phyloP scores from a whole-genome alignment of 495 filamentous ascomycete genomes.

The Pseudevernia furfuracea region DNA sequence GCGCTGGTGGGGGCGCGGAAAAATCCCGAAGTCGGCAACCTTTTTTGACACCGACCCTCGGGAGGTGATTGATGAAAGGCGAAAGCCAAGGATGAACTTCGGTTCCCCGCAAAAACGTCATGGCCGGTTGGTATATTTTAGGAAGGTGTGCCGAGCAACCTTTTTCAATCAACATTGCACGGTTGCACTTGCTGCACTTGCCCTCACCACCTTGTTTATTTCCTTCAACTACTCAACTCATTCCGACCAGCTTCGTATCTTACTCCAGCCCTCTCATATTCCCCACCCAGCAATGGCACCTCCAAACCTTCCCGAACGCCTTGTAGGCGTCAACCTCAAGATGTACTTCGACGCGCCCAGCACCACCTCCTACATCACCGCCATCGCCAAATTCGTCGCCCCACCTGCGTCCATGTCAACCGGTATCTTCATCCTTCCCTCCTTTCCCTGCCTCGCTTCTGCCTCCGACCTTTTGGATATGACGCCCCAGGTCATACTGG shows the following conservation, averaged over 20 bases:
- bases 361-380: conserved; percentile 54
- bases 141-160: neutral
- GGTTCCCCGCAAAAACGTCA: neutral
- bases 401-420: conserved; percentile 31
- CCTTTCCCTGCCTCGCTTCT: conserved; percentile 59
- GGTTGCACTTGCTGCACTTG: too few species aligned
- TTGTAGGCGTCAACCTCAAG: conserved; percentile 74
- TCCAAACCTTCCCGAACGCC: conserved; percentile 45
- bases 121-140: neutral
- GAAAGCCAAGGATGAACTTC: too few species aligned
- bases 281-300: conserved; percentile 18
- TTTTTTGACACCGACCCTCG: too few species aligned
- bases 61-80: too few species aligned
- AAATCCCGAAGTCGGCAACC: too few species aligned
- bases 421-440: conserved; percentile 79
- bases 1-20: too few species aligned
- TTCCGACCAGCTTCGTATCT: neutral
- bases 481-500: conserved; percentile 49
- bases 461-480: conserved; percentile 41
- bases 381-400: conserved; percentile 39
- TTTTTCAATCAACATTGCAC: neutral
- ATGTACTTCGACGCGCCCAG: conserved; percentile 70
- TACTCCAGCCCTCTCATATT: conserved; percentile 1
- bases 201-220: neutral
- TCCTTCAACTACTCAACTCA: neutral